phyloP scores from a whole-genome alignment of 768 basidiomycete genomes.

The Phanerochaete carnosa region DNA sequence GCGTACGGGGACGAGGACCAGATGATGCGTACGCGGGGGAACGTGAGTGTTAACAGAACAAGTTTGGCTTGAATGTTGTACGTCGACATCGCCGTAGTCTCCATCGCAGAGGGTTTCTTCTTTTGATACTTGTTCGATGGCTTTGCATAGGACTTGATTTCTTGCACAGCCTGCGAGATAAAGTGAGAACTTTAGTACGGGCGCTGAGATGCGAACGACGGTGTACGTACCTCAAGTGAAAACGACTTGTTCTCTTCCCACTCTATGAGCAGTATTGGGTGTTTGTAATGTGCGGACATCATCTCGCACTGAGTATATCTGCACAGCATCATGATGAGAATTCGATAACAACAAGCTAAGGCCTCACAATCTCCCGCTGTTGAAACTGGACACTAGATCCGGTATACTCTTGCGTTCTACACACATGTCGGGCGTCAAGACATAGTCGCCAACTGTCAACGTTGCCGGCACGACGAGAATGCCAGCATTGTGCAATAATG shows the following conservation, averaged over 20 bases:
- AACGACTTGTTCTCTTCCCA: slow-evolving; percentile 98
- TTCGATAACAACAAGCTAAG: background rate
- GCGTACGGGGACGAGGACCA: slow-evolving; percentile 97
- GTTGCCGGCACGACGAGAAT: slow-evolving; percentile 87
- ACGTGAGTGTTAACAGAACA: slow-evolving; percentile 82
- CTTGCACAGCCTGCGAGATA: slow-evolving; percentile 49
- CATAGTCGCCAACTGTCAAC: slow-evolving; percentile 93
- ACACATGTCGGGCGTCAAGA: slow-evolving; percentile 91
- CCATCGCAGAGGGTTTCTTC: slow-evolving; percentile 37
- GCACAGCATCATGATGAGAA: background rate
- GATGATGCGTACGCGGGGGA: slow-evolving; percentile 90
- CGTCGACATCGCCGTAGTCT: slow-evolving; percentile 29
- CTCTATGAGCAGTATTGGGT: slow-evolving; percentile 90
- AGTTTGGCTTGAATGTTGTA: slow-evolving; percentile 87
- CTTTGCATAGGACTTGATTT: slow-evolving; percentile 67
- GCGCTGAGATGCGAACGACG: background rate
- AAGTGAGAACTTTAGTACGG: background rate
- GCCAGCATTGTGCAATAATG: slow-evolving; percentile 78
- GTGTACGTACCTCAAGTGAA: slow-evolving; percentile 67
- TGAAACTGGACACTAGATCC: slow-evolving; percentile 91
- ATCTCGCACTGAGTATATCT: slow-evolving; percentile 97
- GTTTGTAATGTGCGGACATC: slow-evolving; percentile 96
- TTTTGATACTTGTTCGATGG: slow-evolving; percentile 51
- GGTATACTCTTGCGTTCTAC: slow-evolving; percentile 94
- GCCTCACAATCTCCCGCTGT: slow-evolving; percentile 90